These are phyloP conservation scores for Dryadomyces quercivorus DNA, from an alignment of 2,329 filamentous ascomycete genomes.

Conservation along the genomic window DNA sequence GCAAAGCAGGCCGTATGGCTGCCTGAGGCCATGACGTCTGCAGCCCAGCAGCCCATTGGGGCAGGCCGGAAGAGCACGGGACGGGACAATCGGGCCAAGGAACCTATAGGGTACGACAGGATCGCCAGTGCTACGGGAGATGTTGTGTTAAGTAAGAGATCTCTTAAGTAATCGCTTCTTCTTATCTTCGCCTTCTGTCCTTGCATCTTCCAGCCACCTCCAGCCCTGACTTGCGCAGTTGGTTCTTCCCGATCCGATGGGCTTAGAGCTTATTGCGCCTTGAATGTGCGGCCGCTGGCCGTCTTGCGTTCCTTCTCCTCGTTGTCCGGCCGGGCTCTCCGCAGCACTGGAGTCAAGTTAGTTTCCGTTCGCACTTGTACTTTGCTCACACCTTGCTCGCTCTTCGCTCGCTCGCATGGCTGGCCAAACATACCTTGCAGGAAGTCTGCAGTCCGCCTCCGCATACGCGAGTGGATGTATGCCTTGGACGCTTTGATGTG, in stretches of 20 bases:
- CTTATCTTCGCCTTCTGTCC: background rate
- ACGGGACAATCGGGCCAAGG: too few relatives aligned
- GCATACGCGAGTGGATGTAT: constrained; percentile 97
- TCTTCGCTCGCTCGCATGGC: background rate
- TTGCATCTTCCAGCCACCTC: background rate
- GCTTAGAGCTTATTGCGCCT: constrained; percentile 18
- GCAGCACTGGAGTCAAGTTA: constrained; percentile 53
- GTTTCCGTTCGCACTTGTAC: too few relatives aligned
- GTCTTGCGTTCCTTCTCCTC: constrained; percentile 98
- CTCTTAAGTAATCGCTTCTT: background rate
- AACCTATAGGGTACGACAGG: too few relatives aligned
- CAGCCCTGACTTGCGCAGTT: background rate
- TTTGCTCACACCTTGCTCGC: too few relatives aligned
- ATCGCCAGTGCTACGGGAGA: background rate
- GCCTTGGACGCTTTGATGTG: constrained; percentile 99
- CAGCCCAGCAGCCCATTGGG: too few relatives aligned
- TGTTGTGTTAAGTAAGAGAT: too few relatives aligned
- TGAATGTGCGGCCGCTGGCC: constrained; percentile 89
- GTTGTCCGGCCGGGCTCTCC: constrained; percentile 84
- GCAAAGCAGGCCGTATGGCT: background rate
- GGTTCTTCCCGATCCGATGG: background rate
- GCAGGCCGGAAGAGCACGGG: too few relatives aligned
- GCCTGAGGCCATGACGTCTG: background rate
- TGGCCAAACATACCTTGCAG: constrained; percentile 60
- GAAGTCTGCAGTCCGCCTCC: constrained; percentile 94